phyloP scores from a whole-genome alignment of 305 asterid species.

The Fraxinus sp. region DNA sequence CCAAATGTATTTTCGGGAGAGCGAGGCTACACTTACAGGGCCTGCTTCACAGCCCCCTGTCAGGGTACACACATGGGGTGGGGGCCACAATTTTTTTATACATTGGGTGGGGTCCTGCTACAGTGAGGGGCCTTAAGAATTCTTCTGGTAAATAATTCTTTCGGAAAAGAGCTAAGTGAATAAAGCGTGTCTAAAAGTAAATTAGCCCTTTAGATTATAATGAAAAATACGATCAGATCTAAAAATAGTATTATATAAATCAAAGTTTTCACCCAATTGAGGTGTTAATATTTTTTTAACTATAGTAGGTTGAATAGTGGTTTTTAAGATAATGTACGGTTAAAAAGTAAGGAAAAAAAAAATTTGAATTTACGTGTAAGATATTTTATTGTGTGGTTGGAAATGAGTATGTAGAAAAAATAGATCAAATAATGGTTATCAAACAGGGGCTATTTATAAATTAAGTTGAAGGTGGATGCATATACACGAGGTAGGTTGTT shows the following conservation, averaged over 20 bases:
- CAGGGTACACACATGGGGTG: too few relatives aligned
- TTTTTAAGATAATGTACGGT: background rate
- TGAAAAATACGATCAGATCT: background rate
- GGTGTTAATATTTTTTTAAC: background rate
- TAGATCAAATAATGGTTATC: background rate
- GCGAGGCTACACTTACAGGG: background rate
- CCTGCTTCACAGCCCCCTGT: too few relatives aligned
- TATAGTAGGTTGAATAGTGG: background rate
- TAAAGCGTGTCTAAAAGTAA: background rate
- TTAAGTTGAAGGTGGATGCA: background rate
- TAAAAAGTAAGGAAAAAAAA: background rate
- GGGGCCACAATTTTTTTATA: too few relatives aligned
- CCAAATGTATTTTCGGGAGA: background rate
- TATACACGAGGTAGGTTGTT: background rate
- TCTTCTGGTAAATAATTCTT: background rate
- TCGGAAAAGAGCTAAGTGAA: background rate
- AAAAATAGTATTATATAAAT: background rate
- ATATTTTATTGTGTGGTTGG: too few relatives aligned
- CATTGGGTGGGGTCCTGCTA: too few relatives aligned
- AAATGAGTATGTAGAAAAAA: background rate
- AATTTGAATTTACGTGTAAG: background rate
- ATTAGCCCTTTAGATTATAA: background rate
- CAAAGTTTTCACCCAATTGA: background rate
- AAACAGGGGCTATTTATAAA: too few relatives aligned
- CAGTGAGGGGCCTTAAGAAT: too few relatives aligned